These are phyloP conservation scores for Erysimum pusillum DNA, from an alignment of 441 rosid genomes.

Conservation along the genomic window DNA sequence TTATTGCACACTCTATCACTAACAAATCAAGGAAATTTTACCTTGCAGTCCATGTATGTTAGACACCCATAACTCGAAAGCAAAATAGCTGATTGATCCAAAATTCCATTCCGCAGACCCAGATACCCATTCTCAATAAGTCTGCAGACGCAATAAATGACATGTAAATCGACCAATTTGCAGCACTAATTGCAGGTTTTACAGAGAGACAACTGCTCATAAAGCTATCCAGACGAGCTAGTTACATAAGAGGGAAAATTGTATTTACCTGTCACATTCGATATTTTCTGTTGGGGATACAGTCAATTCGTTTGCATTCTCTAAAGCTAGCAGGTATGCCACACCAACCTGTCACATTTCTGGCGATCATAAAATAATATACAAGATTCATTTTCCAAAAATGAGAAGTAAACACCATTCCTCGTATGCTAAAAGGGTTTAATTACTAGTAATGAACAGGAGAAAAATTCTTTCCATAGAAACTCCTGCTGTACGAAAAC, in stretches of 20 bases:
- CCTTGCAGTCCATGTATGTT: slow-evolving; percentile 93
- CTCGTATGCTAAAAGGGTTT: slow-evolving; percentile 17
- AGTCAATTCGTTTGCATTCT: slow-evolving; percentile 73
- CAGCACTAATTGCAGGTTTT: slow-evolving; percentile 28
- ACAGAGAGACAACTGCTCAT: slow-evolving; percentile 30
- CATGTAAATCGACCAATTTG: slow-evolving; percentile 26
- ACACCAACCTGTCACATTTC: slow-evolving; percentile 81
- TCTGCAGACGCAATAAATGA: slow-evolving; percentile 54
- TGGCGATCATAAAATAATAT: slow-evolving; percentile 43
- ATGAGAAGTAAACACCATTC: slow-evolving; percentile 23
- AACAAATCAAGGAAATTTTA: slow-evolving; percentile 45
- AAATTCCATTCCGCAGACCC: slow-evolving; percentile 89
- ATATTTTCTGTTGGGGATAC: slow-evolving; percentile 78
- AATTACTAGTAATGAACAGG: slow-evolving; percentile 11
- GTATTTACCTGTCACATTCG: slow-evolving; percentile 82
- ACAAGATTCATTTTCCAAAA: slow-evolving; percentile 38
- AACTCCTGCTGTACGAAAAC: slow-evolving; percentile 19
- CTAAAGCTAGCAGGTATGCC: slow-evolving; percentile 91
- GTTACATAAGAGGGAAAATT: slow-evolving; percentile 2
- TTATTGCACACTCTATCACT: slow-evolving; percentile 12
- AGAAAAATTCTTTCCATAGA: slow-evolving; percentile 8
- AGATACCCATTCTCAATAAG: slow-evolving; percentile 89
- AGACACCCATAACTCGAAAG: slow-evolving; percentile 86
- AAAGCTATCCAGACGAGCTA: slow-evolving; percentile 15
- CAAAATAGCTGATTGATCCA: slow-evolving; percentile 95